Conservation (phyloP, 164 flowering plant genomes). For the Umbellularia californica region DNA sequence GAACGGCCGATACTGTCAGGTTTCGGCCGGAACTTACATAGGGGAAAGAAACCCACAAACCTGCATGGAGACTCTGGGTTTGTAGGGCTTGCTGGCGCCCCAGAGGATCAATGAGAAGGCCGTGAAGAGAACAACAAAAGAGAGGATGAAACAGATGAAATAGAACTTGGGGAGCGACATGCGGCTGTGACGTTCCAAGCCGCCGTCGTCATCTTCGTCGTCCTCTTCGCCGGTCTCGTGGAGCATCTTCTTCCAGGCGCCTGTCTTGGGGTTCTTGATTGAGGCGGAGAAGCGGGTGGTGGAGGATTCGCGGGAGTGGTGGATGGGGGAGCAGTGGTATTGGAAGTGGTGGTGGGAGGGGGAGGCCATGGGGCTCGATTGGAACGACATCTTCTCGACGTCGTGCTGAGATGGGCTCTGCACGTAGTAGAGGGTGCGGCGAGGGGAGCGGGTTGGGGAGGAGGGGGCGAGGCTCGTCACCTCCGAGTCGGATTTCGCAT, state of each 20-base stretch:
- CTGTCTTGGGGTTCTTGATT: constrained; percentile 31
- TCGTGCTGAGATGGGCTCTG: constrained; percentile 95
- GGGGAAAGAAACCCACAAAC: constrained; percentile 25
- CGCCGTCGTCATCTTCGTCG: constrained; percentile 18
- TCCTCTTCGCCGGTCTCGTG: constrained; percentile 25
- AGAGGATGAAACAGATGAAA: constrained; percentile 39
- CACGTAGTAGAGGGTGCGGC: constrained; percentile 75
- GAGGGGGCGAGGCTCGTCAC: constrained; percentile 66
- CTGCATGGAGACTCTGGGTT: constrained; percentile 58
- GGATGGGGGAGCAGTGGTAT: constrained; percentile 35
- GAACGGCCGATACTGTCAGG: not conserved
- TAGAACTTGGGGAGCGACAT: constrained; percentile 30
- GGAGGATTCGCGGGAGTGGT: constrained; percentile 94
- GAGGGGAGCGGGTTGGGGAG: constrained; percentile 69
- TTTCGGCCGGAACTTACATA: not conserved
- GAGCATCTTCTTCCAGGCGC: constrained; percentile 41
- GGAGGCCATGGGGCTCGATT: constrained; percentile 65
- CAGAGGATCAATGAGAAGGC: constrained; percentile 73
- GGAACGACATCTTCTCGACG: constrained; percentile 75
- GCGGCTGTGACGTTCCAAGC: not conserved
- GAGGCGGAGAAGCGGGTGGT: constrained; percentile 80
- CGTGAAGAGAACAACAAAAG: constrained; percentile 49
- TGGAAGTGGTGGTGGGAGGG: constrained; percentile 50
- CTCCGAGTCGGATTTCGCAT: constrained; percentile 89
- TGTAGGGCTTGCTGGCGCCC: constrained; percentile 66